These are phyloP conservation scores for Colletotrichum echinochloae DNA, from an alignment of 2,329 filamentous ascomycete species.

Conservation along the genomic window DNA sequence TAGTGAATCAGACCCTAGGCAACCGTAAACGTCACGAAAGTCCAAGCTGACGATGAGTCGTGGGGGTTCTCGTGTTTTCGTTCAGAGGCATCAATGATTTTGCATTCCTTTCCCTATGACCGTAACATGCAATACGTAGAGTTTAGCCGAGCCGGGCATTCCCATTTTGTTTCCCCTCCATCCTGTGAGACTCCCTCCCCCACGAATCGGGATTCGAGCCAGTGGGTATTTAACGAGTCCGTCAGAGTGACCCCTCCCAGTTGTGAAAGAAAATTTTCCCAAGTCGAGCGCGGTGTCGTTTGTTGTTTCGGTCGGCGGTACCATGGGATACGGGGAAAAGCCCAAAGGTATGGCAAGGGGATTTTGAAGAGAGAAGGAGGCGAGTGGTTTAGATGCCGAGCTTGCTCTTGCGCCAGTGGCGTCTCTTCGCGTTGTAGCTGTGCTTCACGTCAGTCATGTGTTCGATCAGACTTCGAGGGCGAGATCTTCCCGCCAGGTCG, in stretches of 20 bases:
- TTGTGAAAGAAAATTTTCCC: slow-evolving; percentile 19
- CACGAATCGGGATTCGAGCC: slow-evolving; percentile 41
- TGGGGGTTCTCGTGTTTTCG: slow-evolving; percentile 31
- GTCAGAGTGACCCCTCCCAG: slow-evolving; percentile 33
- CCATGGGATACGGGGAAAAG: slow-evolving; percentile 43
- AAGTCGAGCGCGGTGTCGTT: slow-evolving; percentile 40
- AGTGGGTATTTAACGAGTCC: slow-evolving; percentile 32
- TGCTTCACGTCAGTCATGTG: slow-evolving; percentile 33
- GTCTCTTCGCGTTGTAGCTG: slow-evolving; percentile 99
- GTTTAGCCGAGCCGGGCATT: slow-evolving; percentile 43
- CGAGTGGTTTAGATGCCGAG: slow-evolving; percentile 91
- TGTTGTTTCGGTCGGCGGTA: slow-evolving; percentile 34
- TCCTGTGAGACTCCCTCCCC: slow-evolving; percentile 42
- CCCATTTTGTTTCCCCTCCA: slow-evolving; percentile 43
- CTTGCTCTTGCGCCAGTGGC: slow-evolving; percentile 99
- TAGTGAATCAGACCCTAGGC: background rate
- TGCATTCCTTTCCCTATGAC: slow-evolving; percentile 61
- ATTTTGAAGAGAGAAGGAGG: slow-evolving; percentile 51
- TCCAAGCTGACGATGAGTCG: background rate
- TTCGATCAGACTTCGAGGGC: background rate
- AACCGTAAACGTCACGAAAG: background rate
- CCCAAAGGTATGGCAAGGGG: slow-evolving; percentile 43
- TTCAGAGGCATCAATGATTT: slow-evolving; percentile 45
- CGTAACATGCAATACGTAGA: slow-evolving; percentile 58
- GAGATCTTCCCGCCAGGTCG: background rate